phyloP scores from a whole-genome alignment of 768 basidiomycete genomes.

The Collybia mongolica region DNA sequence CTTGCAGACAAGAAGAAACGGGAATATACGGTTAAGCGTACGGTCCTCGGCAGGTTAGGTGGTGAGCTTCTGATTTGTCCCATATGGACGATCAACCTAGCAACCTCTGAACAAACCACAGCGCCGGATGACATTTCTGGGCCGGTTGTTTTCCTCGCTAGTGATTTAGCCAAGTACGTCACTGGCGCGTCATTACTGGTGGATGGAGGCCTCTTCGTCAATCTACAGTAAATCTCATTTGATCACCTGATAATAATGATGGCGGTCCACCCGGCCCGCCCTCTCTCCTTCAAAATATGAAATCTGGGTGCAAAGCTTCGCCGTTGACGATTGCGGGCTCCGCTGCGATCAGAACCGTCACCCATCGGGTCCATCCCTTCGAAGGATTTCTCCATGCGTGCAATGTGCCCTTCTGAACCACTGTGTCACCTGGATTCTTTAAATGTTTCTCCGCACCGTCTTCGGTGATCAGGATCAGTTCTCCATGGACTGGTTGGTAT shows the following conservation, averaged over 20 bases:
- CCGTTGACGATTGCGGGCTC: slow-evolving; percentile 50
- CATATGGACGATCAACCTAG: background rate
- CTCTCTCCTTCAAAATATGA: slow-evolving; percentile 10
- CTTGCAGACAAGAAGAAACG: slow-evolving; percentile 58
- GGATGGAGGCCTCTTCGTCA: slow-evolving; percentile 75
- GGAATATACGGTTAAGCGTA: slow-evolving; percentile 62
- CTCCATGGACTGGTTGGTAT: slow-evolving; percentile 49
- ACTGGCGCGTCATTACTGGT: slow-evolving; percentile 66
- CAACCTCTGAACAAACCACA: slow-evolving; percentile 14
- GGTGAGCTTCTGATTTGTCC: slow-evolving; percentile 27
- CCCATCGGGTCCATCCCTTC: slow-evolving; percentile 48
- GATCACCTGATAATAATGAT: background rate
- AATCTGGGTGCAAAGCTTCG: slow-evolving; percentile 32
- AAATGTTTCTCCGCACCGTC: slow-evolving; percentile 53
- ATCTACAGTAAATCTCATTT: slow-evolving; percentile 49
- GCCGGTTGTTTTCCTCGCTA: slow-evolving; percentile 72
- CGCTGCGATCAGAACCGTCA: slow-evolving; percentile 52
- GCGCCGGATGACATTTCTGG: slow-evolving; percentile 73
- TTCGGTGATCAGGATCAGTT: slow-evolving; percentile 53
- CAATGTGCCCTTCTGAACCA: slow-evolving; percentile 57
- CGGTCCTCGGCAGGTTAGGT: slow-evolving; percentile 66
- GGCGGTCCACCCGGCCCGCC: slow-evolving; percentile 11
- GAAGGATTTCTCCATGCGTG: slow-evolving; percentile 65
- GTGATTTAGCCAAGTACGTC: slow-evolving; percentile 70
- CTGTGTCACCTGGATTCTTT: slow-evolving; percentile 53